These are phyloP conservation scores for Puya raimondii DNA, from an alignment of 176 grass and related monocot species.

Conservation along the genomic window DNA sequence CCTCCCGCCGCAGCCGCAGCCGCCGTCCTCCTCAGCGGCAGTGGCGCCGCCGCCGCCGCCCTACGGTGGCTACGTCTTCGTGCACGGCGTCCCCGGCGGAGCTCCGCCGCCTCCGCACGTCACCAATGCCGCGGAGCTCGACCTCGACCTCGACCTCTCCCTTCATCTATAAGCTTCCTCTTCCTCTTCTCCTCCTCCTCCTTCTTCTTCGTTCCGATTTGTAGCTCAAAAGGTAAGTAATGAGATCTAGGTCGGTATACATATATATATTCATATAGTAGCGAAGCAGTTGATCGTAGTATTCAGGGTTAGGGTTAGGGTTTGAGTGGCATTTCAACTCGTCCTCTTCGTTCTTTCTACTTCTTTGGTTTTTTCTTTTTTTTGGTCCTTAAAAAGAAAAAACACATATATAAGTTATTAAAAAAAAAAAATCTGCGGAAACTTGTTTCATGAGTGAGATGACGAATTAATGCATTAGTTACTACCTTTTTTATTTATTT, in stretches of 20 bases:
- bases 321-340: neutral
- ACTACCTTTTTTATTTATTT: neutral
- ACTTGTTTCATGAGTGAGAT: neutral
- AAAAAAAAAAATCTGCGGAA: neutral
- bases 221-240: neutral
- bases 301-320: neutral
- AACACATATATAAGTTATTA: neutral
- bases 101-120: neutral
- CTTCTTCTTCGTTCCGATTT: neutral
- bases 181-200: too few relatives aligned
- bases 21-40: neutral
- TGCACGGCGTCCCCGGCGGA: neutral
- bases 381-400: neutral
- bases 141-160: neutral
- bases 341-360: neutral
- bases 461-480: neutral
- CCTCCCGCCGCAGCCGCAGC: too few relatives aligned
- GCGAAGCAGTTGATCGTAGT: neutral
- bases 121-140: neutral
- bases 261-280: too few relatives aligned
- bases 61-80: neutral
- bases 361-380: neutral
- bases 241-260: neutral
- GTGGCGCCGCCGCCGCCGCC: neutral
- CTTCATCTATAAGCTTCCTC: conserved; percentile 1